phyloP scores from a whole-genome alignment of 257 asterid genomes.

The Solanum raphanifolium region DNA sequence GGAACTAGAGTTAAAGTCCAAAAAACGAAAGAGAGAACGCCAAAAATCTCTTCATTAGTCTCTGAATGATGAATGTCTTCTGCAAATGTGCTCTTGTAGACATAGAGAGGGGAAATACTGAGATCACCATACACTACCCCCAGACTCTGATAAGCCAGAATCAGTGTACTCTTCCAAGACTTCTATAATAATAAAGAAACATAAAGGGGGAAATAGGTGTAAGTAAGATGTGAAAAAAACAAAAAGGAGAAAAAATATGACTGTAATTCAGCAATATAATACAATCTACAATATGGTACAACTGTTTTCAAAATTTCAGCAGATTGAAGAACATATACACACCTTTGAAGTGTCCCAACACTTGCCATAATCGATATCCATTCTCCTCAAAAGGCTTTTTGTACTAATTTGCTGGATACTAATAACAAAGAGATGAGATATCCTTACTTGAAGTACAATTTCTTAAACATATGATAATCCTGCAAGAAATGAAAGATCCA shows the following conservation, averaged over 20 bases:
- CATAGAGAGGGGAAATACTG: slow-evolving; percentile 95
- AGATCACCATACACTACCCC: slow-evolving; percentile 99
- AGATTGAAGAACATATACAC: slow-evolving; percentile 5
- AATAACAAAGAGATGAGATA: slow-evolving; percentile 7
- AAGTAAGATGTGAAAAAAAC: background rate
- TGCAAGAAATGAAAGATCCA: background rate
- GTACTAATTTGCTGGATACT: slow-evolving; percentile 6
- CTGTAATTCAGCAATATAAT: background rate
- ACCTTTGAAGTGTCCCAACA: slow-evolving; percentile 69
- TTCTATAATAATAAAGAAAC: slow-evolving; percentile 25
- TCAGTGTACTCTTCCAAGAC: slow-evolving; percentile 72
- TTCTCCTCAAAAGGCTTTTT: slow-evolving; percentile 7
- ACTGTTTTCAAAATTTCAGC: background rate
- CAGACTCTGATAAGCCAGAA: slow-evolving; percentile 89
- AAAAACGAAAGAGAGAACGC: slow-evolving; percentile 86
- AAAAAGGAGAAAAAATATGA: background rate
- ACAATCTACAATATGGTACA: background rate
- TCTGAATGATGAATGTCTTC: slow-evolving; percentile 94
- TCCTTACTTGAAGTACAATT: slow-evolving; percentile 16
- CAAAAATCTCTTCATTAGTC: slow-evolving; percentile 88
- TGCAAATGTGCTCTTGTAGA: slow-evolving; percentile 91
- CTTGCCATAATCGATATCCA: slow-evolving; percentile 62
- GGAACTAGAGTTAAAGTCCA: slow-evolving; percentile 96
- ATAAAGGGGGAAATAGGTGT: background rate
- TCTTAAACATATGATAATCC: background rate